Conservation (phyloP, 2,329 filamentous ascomycete genomes). For the Lasiodiplodia theobromae region DNA sequence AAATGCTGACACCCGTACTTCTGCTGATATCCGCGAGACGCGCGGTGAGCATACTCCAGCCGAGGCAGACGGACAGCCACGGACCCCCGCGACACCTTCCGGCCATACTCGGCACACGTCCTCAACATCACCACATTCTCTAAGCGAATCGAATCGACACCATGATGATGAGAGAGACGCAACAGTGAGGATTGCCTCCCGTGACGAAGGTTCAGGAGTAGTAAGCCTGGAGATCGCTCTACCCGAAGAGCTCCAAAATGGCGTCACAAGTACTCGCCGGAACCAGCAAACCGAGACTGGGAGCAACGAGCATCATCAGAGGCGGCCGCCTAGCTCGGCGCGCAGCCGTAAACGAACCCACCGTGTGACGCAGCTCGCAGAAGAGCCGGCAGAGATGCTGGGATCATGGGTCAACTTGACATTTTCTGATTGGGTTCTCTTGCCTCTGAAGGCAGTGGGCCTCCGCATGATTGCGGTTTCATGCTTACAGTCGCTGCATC, state of each 20-base stretch:
- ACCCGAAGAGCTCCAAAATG: slow-evolving; percentile 41
- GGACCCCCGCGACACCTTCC: slow-evolving; percentile 31
- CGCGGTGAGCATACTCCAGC: slow-evolving; percentile 29
- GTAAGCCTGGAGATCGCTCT: slow-evolving; percentile 48
- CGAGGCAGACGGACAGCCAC: not conserved
- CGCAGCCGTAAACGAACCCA: slow-evolving; percentile 33
- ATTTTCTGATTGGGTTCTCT: slow-evolving; percentile 39
- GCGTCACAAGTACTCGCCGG: slow-evolving; percentile 32
- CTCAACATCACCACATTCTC: slow-evolving; percentile 35
- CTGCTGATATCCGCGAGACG: not conserved
- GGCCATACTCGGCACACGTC: not conserved
- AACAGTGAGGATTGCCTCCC: slow-evolving; percentile 47
- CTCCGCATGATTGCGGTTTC: slow-evolving; percentile 40
- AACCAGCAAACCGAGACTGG: slow-evolving; percentile 22
- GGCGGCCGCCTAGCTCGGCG: not conserved
- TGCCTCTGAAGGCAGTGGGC: slow-evolving; percentile 43
- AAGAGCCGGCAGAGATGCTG: slow-evolving; percentile 43
- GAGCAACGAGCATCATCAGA: slow-evolving; percentile 13
- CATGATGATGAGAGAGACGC: slow-evolving; percentile 42
- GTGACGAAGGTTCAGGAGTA: slow-evolving; percentile 40
- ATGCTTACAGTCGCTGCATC: slow-evolving; percentile 31
- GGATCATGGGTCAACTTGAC: slow-evolving; percentile 42
- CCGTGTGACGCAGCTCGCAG: slow-evolving; percentile 46
- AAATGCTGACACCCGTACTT: not conserved
- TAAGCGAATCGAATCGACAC: slow-evolving; percentile 37